Conservation (phyloP, 495 filamentous ascomycete species). For the Lichenothelia convexa region DNA sequence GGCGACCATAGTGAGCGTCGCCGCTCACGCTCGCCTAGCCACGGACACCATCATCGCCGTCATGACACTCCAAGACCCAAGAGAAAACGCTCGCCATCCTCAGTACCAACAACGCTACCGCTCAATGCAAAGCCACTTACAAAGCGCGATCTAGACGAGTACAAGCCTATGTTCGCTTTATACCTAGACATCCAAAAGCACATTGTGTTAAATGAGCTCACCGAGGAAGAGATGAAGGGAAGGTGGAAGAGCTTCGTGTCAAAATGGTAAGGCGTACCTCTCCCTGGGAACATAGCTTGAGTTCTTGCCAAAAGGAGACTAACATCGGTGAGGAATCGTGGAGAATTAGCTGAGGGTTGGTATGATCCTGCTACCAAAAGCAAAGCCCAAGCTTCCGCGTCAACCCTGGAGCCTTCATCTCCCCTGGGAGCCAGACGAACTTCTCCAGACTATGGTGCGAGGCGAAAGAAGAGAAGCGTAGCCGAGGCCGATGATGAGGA, state of each 20-base stretch:
- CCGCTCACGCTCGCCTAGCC: too few relatives aligned
- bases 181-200: conserved; percentile 87
- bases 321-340: conserved; percentile 56
- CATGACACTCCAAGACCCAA: too few relatives aligned
- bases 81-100: too few relatives aligned
- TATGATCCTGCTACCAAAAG: conserved; percentile 46
- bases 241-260: conserved; percentile 85
- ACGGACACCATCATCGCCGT: too few relatives aligned
- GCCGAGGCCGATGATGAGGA: conserved; percentile 38
- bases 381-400: conserved; percentile 4
- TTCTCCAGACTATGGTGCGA: too few relatives aligned
- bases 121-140: conserved; percentile 43
- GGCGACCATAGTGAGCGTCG: too few relatives aligned
- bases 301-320: conserved; percentile 9
- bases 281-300: not conserved
- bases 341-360: conserved; percentile 85
- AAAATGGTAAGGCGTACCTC: conserved; percentile 51
- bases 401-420: not conserved
- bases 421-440: too few relatives aligned
- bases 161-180: conserved; percentile 56
- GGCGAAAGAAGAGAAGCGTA: too few relatives aligned
- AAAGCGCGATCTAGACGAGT: conserved; percentile 42
- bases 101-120: conserved; percentile 37
- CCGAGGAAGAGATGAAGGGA: conserved; percentile 52
- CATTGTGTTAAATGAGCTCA: conserved; percentile 41